phyloP scores from a whole-genome alignment of 805 yeast species.

The Barnettozyma wickerhamii region DNA sequence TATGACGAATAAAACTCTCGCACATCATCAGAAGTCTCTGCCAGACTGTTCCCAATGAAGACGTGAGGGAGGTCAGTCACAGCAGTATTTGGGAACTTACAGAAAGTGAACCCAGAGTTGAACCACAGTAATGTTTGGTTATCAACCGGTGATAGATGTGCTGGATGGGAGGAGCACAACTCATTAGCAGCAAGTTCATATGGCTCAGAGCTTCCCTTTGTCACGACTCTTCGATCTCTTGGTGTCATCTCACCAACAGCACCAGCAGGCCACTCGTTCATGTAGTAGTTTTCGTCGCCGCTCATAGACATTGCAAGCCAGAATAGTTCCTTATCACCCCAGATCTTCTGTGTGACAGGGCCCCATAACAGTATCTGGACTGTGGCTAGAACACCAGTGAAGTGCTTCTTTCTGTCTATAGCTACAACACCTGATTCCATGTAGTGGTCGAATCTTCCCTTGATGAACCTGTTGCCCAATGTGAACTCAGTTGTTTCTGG shows the following conservation, averaged over 20 bases:
- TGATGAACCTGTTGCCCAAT: slow-evolving; percentile 34
- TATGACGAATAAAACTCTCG: slow-evolving; percentile 33
- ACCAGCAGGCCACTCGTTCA: slow-evolving; percentile 53
- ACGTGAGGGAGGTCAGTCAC: slow-evolving; percentile 27
- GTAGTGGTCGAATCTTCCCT: slow-evolving; percentile 33
- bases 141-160: slow-evolving; percentile 46
- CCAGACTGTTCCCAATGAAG: slow-evolving; percentile 16
- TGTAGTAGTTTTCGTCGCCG: slow-evolving; percentile 50
- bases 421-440: slow-evolving; percentile 44
- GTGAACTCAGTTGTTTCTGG: slow-evolving; percentile 34
- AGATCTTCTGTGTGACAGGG: slow-evolving; percentile 42
- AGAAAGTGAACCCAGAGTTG: slow-evolving; percentile 52
- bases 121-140: slow-evolving; percentile 49
- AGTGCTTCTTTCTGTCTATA: slow-evolving; percentile 45
- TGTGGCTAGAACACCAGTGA: slow-evolving; percentile 43
- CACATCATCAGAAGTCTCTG: slow-evolving; percentile 20
- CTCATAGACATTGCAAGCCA: slow-evolving; percentile 56
- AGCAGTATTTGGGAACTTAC: slow-evolving; percentile 33
- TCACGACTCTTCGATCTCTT: slow-evolving; percentile 10
- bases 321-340: slow-evolving; percentile 67
- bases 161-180: slow-evolving; percentile 58
- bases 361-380: slow-evolving; percentile 35
- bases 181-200: slow-evolving; percentile 30
- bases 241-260: slow-evolving; percentile 46
- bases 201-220: slow-evolving; percentile 5